phyloP scores from a whole-genome alignment of 768 basidiomycete species.

The Obba rivulosa region DNA sequence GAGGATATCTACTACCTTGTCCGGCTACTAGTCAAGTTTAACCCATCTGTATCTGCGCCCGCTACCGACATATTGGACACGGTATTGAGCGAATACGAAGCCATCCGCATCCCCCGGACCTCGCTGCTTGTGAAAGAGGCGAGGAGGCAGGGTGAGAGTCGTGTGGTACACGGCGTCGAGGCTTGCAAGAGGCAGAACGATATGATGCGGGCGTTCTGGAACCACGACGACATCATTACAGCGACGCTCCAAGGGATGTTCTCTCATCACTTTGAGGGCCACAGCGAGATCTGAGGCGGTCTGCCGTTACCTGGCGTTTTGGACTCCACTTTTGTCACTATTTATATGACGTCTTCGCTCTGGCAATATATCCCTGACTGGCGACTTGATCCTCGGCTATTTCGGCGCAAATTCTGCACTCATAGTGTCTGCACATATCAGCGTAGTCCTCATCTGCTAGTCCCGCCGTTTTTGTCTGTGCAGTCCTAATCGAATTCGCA shows the following conservation, averaged over 20 bases:
- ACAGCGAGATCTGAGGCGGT: constrained; percentile 2
- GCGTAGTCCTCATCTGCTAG: no score
- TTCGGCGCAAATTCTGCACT: no score
- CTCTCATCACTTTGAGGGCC: background rate
- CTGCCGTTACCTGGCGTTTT: no score
- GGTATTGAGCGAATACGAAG: constrained; percentile 31
- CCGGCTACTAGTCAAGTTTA: constrained; percentile 27
- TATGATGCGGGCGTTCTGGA: constrained; percentile 10
- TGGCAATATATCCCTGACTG: no score
- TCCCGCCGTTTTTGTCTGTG: no score
- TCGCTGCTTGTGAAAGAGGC: constrained; percentile 30
- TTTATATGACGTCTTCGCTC: no score
- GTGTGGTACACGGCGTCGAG: constrained; percentile 29
- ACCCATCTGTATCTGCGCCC: constrained; percentile 20
- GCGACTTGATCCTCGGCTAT: no score
- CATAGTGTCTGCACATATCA: no score
- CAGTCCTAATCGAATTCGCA: no score
- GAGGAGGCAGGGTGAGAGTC: constrained; percentile 28
- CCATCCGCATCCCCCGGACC: constrained; percentile 30
- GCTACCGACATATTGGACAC: constrained; percentile 22
- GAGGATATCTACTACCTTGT: constrained; percentile 35
- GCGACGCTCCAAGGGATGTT: background rate
- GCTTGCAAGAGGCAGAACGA: constrained; percentile 26
- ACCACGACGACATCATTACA: constrained; percentile 1
- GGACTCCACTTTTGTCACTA: no score